Percentiles rank a stretch among this genome's conserved stretches.
These are phyloP conservation scores for Arachnomyces sp. DNA, from an alignment of 2,329 filamentous ascomycete species.

Conservation along the genomic window DNA sequence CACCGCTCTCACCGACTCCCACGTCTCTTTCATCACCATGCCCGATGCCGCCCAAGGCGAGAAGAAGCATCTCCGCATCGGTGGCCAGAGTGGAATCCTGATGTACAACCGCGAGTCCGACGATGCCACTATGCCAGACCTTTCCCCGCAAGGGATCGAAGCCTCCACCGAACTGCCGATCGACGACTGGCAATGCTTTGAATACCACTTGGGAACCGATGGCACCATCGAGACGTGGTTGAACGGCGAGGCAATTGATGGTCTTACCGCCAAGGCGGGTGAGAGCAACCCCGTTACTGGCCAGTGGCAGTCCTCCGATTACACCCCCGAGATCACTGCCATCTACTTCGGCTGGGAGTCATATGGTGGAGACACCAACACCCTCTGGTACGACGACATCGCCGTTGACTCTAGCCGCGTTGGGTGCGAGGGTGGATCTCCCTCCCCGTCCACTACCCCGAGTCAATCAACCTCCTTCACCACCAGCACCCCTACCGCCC, in stretches of 20 bases:
- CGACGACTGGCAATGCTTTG: conserved; percentile 50
- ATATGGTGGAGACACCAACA: conserved; percentile 53
- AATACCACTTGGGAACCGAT: conserved; percentile 52
- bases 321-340: conserved; percentile 46
- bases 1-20: conserved; percentile 49
- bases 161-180: conserved; percentile 45
- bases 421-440: conserved; percentile 40
- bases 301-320: conserved; percentile 44
- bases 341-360: conserved; percentile 58
- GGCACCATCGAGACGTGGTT: conserved; percentile 55
- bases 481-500: too few species aligned
- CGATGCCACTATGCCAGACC: conserved; percentile 54
- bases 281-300: conserved; percentile 43
- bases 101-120: conserved; percentile 59
- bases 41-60: conserved; percentile 48
- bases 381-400: conserved; percentile 57
- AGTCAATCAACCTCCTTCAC: too few species aligned
- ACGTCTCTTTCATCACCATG: conserved; percentile 58
- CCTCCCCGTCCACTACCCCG: too few species aligned
- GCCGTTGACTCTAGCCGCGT: conserved; percentile 40
- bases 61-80: conserved; percentile 54
- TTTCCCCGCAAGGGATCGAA: conserved; percentile 52
- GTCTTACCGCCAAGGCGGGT: conserved; percentile 43
- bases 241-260: conserved; percentile 44
- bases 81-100: conserved; percentile 52